These are phyloP conservation scores for Apostasia ramifera DNA, from an alignment of 106 monocot species.

Conservation along the genomic window DNA sequence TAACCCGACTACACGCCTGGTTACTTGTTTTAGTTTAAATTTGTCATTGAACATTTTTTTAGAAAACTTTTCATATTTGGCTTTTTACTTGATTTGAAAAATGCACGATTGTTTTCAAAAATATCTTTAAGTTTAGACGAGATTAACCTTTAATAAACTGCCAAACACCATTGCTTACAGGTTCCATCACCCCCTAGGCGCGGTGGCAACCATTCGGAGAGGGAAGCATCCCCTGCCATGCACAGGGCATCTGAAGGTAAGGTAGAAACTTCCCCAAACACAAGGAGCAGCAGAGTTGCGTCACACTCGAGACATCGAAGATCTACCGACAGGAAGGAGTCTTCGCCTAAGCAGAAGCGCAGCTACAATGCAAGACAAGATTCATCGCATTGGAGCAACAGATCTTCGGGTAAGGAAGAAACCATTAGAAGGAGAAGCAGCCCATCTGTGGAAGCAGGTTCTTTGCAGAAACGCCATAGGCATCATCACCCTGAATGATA, in stretches of 20 bases:
- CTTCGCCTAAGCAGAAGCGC: background rate
- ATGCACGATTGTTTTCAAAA: background rate
- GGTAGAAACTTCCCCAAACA: conserved; percentile 2
- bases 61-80: background rate
- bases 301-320: conserved; percentile 7
- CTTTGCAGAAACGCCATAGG: background rate
- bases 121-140: background rate
- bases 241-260: conserved; percentile 21
- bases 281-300: conserved; percentile 5
- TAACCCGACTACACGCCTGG: too few relatives aligned
- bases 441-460: background rate
- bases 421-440: background rate
- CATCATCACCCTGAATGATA: too few relatives aligned
- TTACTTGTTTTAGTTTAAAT: background rate
- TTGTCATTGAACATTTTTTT: background rate
- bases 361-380: conserved; percentile 6
- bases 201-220: conserved; percentile 7
- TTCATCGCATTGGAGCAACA: background rate
- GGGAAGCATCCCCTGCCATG: conserved; percentile 20
- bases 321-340: conserved; percentile 9
- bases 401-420: background rate
- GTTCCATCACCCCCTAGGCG: conserved; percentile 65
- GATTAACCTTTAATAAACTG: background rate
- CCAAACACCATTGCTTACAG: conserved; percentile 13
- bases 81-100: background rate